phyloP scores from a whole-genome alignment of 371 early-diverging fungal species.

The Rhizopus delemar region DNA sequence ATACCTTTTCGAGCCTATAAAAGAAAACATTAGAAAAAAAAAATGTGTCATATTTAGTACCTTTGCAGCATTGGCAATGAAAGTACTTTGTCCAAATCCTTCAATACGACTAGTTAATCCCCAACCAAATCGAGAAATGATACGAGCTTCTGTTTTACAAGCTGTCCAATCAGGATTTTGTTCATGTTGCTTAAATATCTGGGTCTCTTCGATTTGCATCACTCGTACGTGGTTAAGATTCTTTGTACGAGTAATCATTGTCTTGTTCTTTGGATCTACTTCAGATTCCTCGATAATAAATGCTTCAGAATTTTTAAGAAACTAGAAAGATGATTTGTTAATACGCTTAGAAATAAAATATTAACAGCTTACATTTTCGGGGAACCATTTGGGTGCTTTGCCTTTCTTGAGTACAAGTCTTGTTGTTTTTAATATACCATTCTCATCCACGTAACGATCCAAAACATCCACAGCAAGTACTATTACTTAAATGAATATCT shows the following conservation, averaged over 20 bases:
- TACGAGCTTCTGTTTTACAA: slow-evolving; percentile 80
- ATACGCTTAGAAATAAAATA: neutral
- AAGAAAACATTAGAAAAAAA: neutral
- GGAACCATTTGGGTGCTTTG: slow-evolving; percentile 86
- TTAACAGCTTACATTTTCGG: slow-evolving; percentile 37
- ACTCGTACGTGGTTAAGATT: slow-evolving; percentile 91
- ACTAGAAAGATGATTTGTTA: slow-evolving; percentile 33
- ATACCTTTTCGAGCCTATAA: slow-evolving; percentile 82
- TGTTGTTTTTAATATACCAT: slow-evolving; percentile 83
- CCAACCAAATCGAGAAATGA: slow-evolving; percentile 88
- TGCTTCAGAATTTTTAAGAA: slow-evolving; percentile 74
- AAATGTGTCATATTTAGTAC: slow-evolving; percentile 31
- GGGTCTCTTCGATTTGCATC: slow-evolving; percentile 91
- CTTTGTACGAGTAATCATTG: slow-evolving; percentile 82
- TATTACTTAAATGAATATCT: slow-evolving; percentile 8
- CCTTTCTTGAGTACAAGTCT: slow-evolving; percentile 89
- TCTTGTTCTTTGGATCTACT: slow-evolving; percentile 74
- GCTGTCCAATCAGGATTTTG: slow-evolving; percentile 69
- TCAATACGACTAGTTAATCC: slow-evolving; percentile 82
- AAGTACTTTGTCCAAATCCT: slow-evolving; percentile 83
- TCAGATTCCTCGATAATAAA: slow-evolving; percentile 85
- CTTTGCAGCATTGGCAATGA: slow-evolving; percentile 81
- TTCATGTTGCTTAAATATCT: slow-evolving; percentile 64
- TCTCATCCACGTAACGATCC: slow-evolving; percentile 80
- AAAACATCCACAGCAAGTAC: slow-evolving; percentile 89